Evolutionary conservation across 129 eudicot species (phyloP).

Genomic region (Logfia minima): DNA sequence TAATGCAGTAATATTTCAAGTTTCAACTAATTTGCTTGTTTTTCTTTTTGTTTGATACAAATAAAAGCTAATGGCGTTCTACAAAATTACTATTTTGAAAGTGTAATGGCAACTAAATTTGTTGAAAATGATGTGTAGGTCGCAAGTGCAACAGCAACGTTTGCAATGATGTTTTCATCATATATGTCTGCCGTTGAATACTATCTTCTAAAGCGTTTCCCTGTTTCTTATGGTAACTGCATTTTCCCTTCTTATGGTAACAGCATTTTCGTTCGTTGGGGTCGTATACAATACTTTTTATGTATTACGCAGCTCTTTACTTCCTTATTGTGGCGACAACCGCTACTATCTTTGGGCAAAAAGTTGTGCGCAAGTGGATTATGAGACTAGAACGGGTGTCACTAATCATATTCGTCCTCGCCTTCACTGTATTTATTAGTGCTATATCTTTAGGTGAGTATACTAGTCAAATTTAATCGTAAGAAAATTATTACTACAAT

Average conservation of each 20-base stretch:
- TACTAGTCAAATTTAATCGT: background rate
- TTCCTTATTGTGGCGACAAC: conserved; percentile 65
- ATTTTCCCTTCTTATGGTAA: background rate
- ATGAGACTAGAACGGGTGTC: conserved; percentile 78
- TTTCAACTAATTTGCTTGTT: no score
- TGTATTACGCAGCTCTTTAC: conserved; percentile 63
- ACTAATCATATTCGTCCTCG: conserved; percentile 80
- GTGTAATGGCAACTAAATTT: background rate
- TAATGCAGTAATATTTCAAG: no score
- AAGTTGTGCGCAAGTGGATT: conserved; percentile 69
- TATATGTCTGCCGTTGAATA: conserved; percentile 98
- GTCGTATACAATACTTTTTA: background rate
- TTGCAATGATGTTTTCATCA: conserved; percentile 97
- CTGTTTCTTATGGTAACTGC: conserved; percentile 80
- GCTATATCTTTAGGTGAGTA: conserved; percentile 87
- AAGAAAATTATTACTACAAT: background rate
- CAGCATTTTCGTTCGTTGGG: background rate
- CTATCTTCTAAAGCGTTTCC: conserved; percentile 89
- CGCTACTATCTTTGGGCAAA: conserved; percentile 94
- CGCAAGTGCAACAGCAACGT: conserved; percentile 98
- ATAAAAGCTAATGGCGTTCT: background rate
- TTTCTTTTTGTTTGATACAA: no score
- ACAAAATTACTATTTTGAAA: background rate
- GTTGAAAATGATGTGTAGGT: conserved; percentile 52
- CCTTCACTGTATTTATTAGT: conserved; percentile 77